Conservation (phyloP, 129 eudicot genomes). For the Daucus carota region DNA sequence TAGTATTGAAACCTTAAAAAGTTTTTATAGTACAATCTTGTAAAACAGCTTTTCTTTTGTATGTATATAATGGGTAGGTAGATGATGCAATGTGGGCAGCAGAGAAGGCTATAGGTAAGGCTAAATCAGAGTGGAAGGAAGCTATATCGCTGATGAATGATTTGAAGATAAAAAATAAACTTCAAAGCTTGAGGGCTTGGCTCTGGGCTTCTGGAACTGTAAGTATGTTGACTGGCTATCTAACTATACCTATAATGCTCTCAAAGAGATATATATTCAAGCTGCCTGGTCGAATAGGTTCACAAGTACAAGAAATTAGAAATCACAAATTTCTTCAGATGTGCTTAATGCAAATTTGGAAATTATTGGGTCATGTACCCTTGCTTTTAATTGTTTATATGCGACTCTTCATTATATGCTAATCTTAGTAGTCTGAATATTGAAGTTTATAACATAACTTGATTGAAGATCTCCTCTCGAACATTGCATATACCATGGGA, state of each 20-base stretch:
- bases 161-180: constrained; percentile 52
- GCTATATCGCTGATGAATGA: constrained; percentile 48
- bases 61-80: constrained; percentile 45
- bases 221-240: constrained; percentile 21
- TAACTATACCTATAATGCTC: background rate
- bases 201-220: constrained; percentile 97
- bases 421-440: background rate
- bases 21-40: background rate
- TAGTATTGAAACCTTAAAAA: background rate
- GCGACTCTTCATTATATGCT: constrained; percentile 8
- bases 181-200: constrained; percentile 73
- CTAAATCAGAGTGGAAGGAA: constrained; percentile 54
- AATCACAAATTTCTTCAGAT: background rate
- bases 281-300: background rate
- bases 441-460: constrained; percentile 8
- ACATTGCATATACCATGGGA: constrained; percentile 97
- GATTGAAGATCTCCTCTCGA: constrained; percentile 77
- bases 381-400: background rate
- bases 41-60: constrained; percentile 18
- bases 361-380: background rate
- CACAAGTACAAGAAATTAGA: background rate
- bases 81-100: constrained; percentile 91
- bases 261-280: background rate
- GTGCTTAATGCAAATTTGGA: background rate
- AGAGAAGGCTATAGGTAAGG: constrained; percentile 54